Evolutionary conservation across 2,329 filamentous ascomycete genomes (phyloP), one percentile per base, ranked within the genome.

Genomic region (Penicillium sp.): DNA sequence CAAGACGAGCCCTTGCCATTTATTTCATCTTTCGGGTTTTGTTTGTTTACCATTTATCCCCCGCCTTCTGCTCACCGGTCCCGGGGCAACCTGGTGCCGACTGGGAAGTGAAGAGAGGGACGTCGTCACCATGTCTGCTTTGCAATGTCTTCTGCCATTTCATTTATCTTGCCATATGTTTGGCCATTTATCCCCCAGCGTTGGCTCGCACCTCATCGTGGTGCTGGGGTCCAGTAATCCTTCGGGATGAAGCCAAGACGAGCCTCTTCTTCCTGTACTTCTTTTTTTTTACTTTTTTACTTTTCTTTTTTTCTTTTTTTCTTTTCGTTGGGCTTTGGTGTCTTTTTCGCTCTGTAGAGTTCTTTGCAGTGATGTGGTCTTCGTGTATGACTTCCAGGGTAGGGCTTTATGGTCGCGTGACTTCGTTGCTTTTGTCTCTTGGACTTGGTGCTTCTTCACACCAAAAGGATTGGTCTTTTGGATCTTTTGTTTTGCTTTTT

Each of bases 181-280:
- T 24, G 24, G 24, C 24, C 24, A 26, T 26, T 26, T 26, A 26
- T 3, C 24, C 53, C 51, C 51, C 42, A 45, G 44, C 47, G 40
- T 38, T 28, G 43, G 48, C 49, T 56, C 46, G 48, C 45, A 56
- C 53, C 53, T 56, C 46, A 54, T 17, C 49, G 54, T 42, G 54
- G 49, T 56, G 48, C 43, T 49, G 43, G 45, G 52, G 54, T 54
- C 45, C 32, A 56, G 52, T 56, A 55, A 24, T 42, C 37, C 43
- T 43, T 41, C 24, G 39, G 45, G 45, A 33, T 32, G 48, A 55
- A 55, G 51, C 48, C 26, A 55, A 54, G 53, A 52, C 43, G 45
- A 54, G 49, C 48, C 28, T 42, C 19, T 24, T 24, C 22, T 24
- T 24, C 22, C 7, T 7, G 1, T 24, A 1, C 6, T 24, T 24